Evolutionary conservation across 495 filamentous ascomycete species (phyloP), one percentile per base, ranked within the genome.

Genomic region (Penicillium egyptiacum): DNA sequence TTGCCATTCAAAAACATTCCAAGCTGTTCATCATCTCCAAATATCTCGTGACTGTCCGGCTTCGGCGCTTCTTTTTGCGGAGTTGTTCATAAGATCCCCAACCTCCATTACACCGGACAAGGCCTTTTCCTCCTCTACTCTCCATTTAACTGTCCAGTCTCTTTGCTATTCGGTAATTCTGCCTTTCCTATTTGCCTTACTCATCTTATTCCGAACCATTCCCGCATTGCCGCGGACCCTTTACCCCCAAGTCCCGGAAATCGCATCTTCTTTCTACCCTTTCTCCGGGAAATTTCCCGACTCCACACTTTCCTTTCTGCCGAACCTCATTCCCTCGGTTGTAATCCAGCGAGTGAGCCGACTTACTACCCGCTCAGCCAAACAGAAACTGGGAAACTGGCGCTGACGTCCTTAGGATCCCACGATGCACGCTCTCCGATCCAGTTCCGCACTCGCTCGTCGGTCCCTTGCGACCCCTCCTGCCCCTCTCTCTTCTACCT

Each of bases 391-490:
- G 37, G 25, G 48, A 59, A 55, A 35, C 12, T 52, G n/a, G 48
- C 37, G 57, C 66, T 68, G 66, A 68, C 64, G 56, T 58, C 55
- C 59, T 54, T 50, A 47, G 14, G 48, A 30, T 55, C 33, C 47
- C 35, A 72, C 57, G 51, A 75, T 75, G 70, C 69, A 68, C 59
- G 61, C 72, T 23, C 67, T 71, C 68, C 74, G 74, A 69, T 68
- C 71, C 68, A 71, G 63, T 70, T 75, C 74, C 74, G 71, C 74
- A 64, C 68, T 72, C 62, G 73, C 73, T 63, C 70, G 70, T 60
- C 73, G 70, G 59, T 62, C 69, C 53, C 57, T 70, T 48, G 59
- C 64, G 58, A 67, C 71, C 69, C 71, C 73, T 68, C 61, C 65
- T 42, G 50, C 64, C 61, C 67, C 68, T 66, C 69, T 70, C 70